A percentile compares a stretch with the other conserved stretches of the same genome.
Conservation (phyloP, 176 grass and related monocot genomes). For the Luzula sylvatica region DNA sequence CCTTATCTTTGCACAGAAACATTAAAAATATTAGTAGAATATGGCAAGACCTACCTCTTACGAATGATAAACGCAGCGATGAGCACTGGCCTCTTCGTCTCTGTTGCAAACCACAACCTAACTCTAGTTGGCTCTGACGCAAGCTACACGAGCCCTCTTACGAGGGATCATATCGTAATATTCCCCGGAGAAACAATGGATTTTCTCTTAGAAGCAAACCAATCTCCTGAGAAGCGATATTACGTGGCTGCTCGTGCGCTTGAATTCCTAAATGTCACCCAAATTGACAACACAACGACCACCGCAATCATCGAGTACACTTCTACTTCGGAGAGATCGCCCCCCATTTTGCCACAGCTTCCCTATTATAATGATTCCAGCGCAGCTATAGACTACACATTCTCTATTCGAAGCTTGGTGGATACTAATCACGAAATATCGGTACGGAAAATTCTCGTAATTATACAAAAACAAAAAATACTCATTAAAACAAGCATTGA, state of each 20-base stretch:
- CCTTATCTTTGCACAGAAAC: background rate
- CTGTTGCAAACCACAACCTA: slow-evolving; percentile 60
- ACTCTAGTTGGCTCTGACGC: slow-evolving; percentile 71
- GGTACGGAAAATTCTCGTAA: slow-evolving; percentile 2
- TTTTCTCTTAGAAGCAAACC: slow-evolving; percentile 39
- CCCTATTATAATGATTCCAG: slow-evolving; percentile 35
- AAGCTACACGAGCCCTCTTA: slow-evolving; percentile 49
- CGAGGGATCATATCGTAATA: slow-evolving; percentile 62
- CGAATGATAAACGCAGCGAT: slow-evolving; percentile 66
- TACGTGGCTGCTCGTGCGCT: slow-evolving; percentile 50
- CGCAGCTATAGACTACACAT: slow-evolving; percentile 39
- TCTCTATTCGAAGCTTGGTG: slow-evolving; percentile 27
- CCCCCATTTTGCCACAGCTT: slow-evolving; percentile 39
- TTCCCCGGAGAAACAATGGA: slow-evolving; percentile 70
- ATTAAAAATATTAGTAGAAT: slow-evolving; percentile 34
- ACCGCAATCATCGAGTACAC: slow-evolving; percentile 50
- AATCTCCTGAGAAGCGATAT: slow-evolving; percentile 38
- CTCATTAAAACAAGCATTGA: background rate
- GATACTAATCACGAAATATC: background rate
- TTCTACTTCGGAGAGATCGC: background rate
- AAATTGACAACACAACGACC: slow-evolving; percentile 28
- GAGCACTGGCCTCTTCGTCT: slow-evolving; percentile 62
- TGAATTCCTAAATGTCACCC: slow-evolving; percentile 20
- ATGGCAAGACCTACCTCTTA: slow-evolving; percentile 36
- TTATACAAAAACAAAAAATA: no score